Evolutionary conservation across 2,329 filamentous ascomycete genomes (phyloP), one percentile per base, ranked within the genome.

Genomic region (Capronia epimyces): DNA sequence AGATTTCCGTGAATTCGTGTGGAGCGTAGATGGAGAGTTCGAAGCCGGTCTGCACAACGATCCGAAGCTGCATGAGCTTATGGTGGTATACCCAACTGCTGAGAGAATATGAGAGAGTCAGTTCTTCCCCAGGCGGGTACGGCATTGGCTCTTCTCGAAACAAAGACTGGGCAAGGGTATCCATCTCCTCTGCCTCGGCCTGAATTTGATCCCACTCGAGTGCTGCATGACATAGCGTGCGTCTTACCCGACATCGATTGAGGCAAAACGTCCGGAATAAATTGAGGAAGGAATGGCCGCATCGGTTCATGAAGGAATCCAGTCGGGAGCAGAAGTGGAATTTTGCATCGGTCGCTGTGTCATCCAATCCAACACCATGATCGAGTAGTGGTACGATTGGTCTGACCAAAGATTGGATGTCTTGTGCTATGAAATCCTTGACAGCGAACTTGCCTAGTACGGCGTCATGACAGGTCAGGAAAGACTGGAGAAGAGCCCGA

Each of bases 51-150:
- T 96, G 87, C 13, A 96, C 77, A 40, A 94, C 84, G 75, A 83
- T 86, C 65, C 91, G 85, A 77, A 96, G 88, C 63, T 91, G 81
- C 24, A 80, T 81, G n/a, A 96, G 76, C 67, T 96, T 97, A 69
- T 95, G 87, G 53, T 90, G 79, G 62, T 91, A 94, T 0, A 84
- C 81, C 93, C 93, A 98, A 2, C 86, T 89, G 1, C 87, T 89
- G 0, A 97, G 75, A 0, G 89, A 83, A 46, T 87, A 84, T 0
- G 83, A 77, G 64, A 80, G 84, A 1, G 80, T 76, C 34, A 77
- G 72, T 39, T 83, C 2, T 70, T 71, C 43, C 72, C 74, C 53
- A 70, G 69, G 44, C 10, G 65, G 73, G 52, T 76, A 74, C 27
- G 75, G 67, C 13, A 84, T 66, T 2, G 84, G 76, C 36, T 78